Evolutionary conservation across 2,329 filamentous ascomycete species (phyloP), one percentile per base, ranked within the genome.

Genomic region (Orbilia quercus): DNA sequence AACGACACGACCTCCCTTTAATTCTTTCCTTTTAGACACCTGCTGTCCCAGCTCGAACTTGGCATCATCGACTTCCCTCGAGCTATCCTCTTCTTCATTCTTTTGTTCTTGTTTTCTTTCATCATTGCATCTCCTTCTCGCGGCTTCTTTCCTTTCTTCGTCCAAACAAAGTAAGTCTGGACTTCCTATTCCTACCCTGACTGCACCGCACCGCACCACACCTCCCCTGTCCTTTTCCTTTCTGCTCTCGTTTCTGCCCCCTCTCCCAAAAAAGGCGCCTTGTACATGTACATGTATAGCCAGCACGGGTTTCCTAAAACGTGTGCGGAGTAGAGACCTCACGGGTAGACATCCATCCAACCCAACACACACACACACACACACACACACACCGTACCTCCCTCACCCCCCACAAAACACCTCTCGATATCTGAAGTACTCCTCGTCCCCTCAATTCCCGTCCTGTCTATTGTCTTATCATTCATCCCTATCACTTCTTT

Each of bases 81-180:
- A 78, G 75, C 76, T 79, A 69, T 77, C 76, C 53, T 78, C 76
- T 47, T 76, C 71, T 76, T 76, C 74, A 64, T 76, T 73, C 64
- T 75, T 77, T 63, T 75, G 70, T n/a, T n/a, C n/a, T n/a, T n/a
- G n/a, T n/a, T n/a, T n/a, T n/a, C n/a, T n/a, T n/a, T n/a, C n/a
- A n/a, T n/a, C n/a, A n/a, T n/a, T n/a, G 77, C 77, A 62, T 77
- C 78, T 76, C 74, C 58, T 78, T 79, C 38, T 67, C 54, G 40
- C 51, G 44, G 40, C 53, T 47, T 67, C 42, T 44, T 66, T 62
- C 48, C 22, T 36, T 59, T 51, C 40, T 31, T 14, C 20, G 6
- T 44, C 45, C 59, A 34, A 60, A 66, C n/a, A n/a, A 25, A 47
- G 69, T 66, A 57, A 38, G 3, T 53, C n/a, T n/a, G n/a, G n/a